These are phyloP conservation scores for Hanseniaspora gamundiae DNA, from an alignment of 1,139 yeast species.

Conservation along the genomic window DNA sequence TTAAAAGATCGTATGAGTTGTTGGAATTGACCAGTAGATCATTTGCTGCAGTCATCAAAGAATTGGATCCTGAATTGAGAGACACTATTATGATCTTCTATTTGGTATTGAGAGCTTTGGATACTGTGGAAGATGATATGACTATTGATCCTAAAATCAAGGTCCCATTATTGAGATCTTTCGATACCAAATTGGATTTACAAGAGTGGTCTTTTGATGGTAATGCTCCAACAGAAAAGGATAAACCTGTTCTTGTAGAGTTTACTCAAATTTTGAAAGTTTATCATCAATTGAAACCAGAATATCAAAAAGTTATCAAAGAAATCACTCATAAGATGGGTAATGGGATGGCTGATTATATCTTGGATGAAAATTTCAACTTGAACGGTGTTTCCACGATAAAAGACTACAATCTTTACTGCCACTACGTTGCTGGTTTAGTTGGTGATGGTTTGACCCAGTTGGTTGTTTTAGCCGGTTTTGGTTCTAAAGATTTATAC, in stretches of 20 bases:
- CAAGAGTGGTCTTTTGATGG: conserved; percentile 76
- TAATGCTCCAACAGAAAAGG: conserved; percentile 65
- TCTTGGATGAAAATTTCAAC: conserved; percentile 66
- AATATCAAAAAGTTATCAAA: conserved; percentile 65
- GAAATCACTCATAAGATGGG: conserved; percentile 84
- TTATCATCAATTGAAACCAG: conserved; percentile 60
- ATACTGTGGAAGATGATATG: conserved; percentile 97
- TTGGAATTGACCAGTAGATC: conserved; percentile 71
- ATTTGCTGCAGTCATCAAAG: conserved; percentile 84
- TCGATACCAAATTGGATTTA: conserved; percentile 48
- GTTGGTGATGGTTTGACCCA: conserved; percentile 94
- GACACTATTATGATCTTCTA: conserved; percentile 76
- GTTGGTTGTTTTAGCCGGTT: conserved; percentile 57
- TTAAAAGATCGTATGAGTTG: conserved; percentile 57
- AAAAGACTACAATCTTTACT: conserved; percentile 77
- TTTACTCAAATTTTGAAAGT: conserved; percentile 60
- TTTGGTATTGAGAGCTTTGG: conserved; percentile 77
- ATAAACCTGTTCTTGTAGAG: conserved; percentile 64
- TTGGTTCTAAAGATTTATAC: conserved; percentile 41
- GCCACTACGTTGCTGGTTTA: conserved; percentile 95
- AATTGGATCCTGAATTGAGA: conserved; percentile 81
- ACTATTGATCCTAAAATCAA: conserved; percentile 59
- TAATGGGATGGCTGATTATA: conserved; percentile 94
- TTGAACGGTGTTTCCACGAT: conserved; percentile 66
- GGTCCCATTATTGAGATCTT: conserved; percentile 60